phyloP scores from a whole-genome alignment of 371 early-diverging fungal species.

The Caulochytrium protostelioides region DNA sequence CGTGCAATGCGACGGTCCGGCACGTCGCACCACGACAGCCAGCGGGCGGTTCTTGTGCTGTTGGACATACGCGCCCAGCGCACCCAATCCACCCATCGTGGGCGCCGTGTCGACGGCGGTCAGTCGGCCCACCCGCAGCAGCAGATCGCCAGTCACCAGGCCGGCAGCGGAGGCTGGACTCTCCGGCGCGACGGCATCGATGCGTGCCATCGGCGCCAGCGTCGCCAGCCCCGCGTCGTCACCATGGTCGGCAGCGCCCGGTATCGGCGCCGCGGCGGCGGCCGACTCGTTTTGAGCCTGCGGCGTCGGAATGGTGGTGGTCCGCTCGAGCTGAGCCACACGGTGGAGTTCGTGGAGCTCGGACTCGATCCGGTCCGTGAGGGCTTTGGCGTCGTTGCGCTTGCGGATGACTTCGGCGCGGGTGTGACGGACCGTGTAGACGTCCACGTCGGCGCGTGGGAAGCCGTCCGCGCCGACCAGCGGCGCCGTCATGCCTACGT shows the following conservation, averaged over 20 bases:
- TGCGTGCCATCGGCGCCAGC: constrained; percentile 41
- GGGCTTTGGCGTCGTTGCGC: constrained; percentile 43
- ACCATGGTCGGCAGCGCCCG: background rate
- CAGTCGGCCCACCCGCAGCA: constrained; percentile 12
- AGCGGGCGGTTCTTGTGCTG: constrained; percentile 18
- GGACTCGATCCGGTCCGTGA: constrained; percentile 48
- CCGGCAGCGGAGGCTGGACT: constrained; percentile 56
- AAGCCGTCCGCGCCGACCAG: constrained; percentile 59
- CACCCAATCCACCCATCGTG: constrained; percentile 21
- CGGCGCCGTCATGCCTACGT: constrained; percentile 44
- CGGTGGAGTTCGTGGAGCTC: constrained; percentile 41
- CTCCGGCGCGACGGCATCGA: constrained; percentile 58
- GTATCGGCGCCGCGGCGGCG: background rate
- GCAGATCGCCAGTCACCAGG: constrained; percentile 31
- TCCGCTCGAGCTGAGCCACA: constrained; percentile 4
- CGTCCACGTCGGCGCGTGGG: constrained; percentile 68
- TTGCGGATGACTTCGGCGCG: constrained; percentile 39
- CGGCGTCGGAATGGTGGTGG: constrained; percentile 1
- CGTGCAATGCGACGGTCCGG: constrained; percentile 2
- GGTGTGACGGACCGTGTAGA: constrained; percentile 40
- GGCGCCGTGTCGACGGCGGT: background rate
- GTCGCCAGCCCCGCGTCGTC: constrained; percentile 2
- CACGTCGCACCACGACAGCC: constrained; percentile 24
- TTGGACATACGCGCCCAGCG: constrained; percentile 22
- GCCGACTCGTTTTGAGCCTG: constrained; percentile 2